Evolutionary conservation across 345 rosid species (phyloP), one percentile per base, ranked within the genome.

Genomic region (Litchi chinensis): DNA sequence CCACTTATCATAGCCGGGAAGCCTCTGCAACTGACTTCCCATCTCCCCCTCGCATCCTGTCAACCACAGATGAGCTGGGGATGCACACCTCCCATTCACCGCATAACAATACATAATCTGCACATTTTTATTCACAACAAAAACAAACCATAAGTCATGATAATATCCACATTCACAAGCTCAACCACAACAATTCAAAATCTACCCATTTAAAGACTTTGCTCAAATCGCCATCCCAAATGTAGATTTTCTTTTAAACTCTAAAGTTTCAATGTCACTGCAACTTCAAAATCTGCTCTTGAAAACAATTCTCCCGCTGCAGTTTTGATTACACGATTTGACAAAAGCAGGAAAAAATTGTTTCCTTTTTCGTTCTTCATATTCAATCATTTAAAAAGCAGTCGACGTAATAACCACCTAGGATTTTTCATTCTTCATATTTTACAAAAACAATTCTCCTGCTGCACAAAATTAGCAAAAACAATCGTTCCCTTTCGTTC

Each of bases 71-170:
- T 86, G 97, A 76, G 90, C 82, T 10, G 98, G 99, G 6, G 73
- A 57, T 8, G 79, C 48, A 71, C 88, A 87, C 81, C 87, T 91
- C 69, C 97, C 91, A 76, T 94, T 96, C 73, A 89, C 92, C 6
- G 98, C 97, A 80, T 96, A 96, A 76, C 99, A 94, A 79, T 92
- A 93, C 95, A 93, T 94, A 52, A 96, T 86, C 99, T 92, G 90
- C 85, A 81, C 2, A 8, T 60, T 66, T 82, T 74, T 74, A 65
- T 26, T 15, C 59, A 60, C 11, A 48, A 26, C 54, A 63, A 10
- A 63, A 10, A 5, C 19, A 3, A 9, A 6, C n/a, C 62, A 57
- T 16, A 9, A n/a, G 22, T 1, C 28, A 37, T 5, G 71, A 59
- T 39, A 70, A 32, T 32, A 32, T 70, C 24, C 46, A 66, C 11